Conservation (phyloP, 169 alveolate species). For the Eimeria praecox region DNA sequence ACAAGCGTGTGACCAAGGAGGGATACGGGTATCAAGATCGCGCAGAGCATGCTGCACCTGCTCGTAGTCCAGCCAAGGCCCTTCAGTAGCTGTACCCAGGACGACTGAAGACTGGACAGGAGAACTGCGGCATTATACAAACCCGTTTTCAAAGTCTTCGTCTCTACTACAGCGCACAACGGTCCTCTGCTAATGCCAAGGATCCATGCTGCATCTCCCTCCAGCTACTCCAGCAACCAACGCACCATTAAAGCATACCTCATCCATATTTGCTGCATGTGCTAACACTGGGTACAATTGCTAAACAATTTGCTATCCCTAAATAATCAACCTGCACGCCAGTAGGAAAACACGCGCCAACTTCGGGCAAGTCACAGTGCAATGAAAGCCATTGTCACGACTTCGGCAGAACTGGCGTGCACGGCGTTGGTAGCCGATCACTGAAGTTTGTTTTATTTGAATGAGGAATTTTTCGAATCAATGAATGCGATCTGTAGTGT, state of each 20-base stretch:
- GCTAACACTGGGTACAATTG: not conserved
- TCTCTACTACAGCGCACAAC: not conserved
- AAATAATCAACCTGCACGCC: not conserved
- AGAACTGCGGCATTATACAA: not conserved
- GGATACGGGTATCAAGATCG: no score
- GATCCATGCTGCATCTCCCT: not conserved
- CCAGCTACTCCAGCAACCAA: not conserved
- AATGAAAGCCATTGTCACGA: not conserved
- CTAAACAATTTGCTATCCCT: not conserved
- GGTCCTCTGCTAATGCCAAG: not conserved
- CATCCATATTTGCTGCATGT: not conserved
- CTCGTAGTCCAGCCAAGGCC: no score
- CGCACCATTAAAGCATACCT: not conserved
- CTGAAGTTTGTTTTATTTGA: not conserved
- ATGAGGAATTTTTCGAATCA: not conserved
- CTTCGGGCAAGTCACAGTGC: not conserved
- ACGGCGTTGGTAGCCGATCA: not conserved
- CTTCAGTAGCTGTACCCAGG: no score
- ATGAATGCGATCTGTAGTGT: not conserved
- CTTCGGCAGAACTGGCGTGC: not conserved
- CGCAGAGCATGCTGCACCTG: no score
- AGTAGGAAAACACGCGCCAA: not conserved
- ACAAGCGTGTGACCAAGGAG: no score
- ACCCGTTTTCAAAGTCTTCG: not conserved
- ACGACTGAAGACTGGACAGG: no score